Conservation (phyloP, 352 stramenopile species). For the Phytophthora ohioensis region DNA sequence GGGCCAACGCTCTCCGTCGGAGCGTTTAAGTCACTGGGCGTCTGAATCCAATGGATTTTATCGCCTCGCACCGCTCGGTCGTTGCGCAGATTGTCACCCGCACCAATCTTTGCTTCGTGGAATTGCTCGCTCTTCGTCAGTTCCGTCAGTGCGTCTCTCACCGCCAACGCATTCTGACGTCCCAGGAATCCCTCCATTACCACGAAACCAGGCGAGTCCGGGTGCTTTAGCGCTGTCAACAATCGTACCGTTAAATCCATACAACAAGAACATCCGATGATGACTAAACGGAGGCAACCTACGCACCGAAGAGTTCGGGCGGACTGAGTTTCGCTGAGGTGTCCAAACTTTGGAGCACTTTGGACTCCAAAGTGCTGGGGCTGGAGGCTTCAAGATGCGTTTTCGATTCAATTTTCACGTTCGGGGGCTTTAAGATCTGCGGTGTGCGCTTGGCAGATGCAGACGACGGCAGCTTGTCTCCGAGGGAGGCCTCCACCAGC, state of each 20-base stretch:
- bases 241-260: slow-evolving; percentile 3
- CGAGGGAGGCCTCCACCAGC: slow-evolving; percentile 71
- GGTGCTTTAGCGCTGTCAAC: slow-evolving; percentile 49
- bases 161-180: slow-evolving; percentile 35
- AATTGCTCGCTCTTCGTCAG: slow-evolving; percentile 43
- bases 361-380: slow-evolving; percentile 6
- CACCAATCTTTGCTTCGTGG: slow-evolving; percentile 59
- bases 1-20: slow-evolving; percentile 33
- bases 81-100: slow-evolving; percentile 49
- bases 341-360: no score
- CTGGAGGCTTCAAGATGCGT: background rate
- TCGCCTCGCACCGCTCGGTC: slow-evolving; percentile 64
- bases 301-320: slow-evolving; percentile 67
- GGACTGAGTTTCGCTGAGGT: slow-evolving; percentile 50
- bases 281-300: background rate
- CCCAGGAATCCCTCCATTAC: slow-evolving; percentile 64
- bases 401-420: background rate
- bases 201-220: slow-evolving; percentile 63
- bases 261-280: background rate
- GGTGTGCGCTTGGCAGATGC: background rate
- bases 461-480: slow-evolving; percentile 38
- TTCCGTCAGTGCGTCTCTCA: slow-evolving; percentile 49
- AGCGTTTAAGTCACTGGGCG: slow-evolving; percentile 43
- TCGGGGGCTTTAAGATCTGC: background rate
- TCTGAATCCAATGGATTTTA: slow-evolving; percentile 73